Evolutionary conservation across 257 asterid species (phyloP).

Genomic region (Nicotiana obtusifolia): DNA sequence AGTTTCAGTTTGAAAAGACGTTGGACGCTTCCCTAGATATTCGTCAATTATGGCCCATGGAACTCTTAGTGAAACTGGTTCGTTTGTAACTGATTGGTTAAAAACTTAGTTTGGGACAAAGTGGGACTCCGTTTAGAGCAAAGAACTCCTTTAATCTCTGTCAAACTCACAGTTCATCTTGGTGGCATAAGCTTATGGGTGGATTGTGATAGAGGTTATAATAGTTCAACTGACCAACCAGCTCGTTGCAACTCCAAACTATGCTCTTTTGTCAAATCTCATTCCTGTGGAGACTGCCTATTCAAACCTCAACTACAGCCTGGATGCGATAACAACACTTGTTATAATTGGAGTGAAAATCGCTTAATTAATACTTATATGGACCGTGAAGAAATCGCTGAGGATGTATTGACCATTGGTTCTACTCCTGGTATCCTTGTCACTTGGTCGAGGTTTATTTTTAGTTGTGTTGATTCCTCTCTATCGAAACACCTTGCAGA

Average conservation of each 20-base stretch:
- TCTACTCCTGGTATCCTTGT: constrained; percentile 47
- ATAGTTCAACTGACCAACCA: constrained; percentile 13
- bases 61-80: too few species aligned
- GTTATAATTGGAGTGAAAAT: constrained; percentile 35
- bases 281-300: constrained; percentile 36
- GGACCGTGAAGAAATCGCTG: constrained; percentile 42
- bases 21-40: too few species aligned
- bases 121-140: too few species aligned
- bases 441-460: constrained; percentile 30
- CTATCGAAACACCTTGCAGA: constrained; percentile 29
- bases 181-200: constrained; percentile 59
- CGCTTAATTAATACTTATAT: constrained; percentile 34
- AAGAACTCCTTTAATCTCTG: constrained; percentile 49
- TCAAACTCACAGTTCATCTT: constrained; percentile 52
- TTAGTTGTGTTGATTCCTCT: constrained; percentile 35
- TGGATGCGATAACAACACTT: constrained; percentile 56
- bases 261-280: constrained; percentile 37
- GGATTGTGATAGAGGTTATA: constrained; percentile 50
- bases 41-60: too few species aligned
- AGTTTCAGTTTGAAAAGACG: too few species aligned
- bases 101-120: too few species aligned
- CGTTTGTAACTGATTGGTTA: too few species aligned
- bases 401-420: constrained; percentile 41
- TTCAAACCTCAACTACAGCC: constrained; percentile 31
- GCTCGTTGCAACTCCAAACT: constrained; percentile 51